phyloP scores from a whole-genome alignment of 257 asterid species.

The Fraxinus anomala region DNA sequence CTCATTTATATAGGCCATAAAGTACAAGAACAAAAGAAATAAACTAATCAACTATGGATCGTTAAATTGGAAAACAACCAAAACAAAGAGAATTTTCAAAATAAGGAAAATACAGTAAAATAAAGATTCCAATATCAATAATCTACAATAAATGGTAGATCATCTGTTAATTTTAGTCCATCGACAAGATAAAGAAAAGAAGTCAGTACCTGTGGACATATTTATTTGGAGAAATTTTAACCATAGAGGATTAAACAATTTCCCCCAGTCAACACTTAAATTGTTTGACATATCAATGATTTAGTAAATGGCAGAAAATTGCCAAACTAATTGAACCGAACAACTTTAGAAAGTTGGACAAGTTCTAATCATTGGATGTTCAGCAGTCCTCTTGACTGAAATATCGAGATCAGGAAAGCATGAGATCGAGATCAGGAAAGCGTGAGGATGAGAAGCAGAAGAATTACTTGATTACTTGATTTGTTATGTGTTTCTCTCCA shows the following conservation, averaged over 20 bases:
- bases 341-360: conserved; percentile 7
- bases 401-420: neutral
- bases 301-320: conserved; percentile 13
- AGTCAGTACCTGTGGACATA: neutral
- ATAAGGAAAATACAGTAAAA: neutral
- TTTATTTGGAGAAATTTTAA: neutral
- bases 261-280: neutral
- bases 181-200: neutral
- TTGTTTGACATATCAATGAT: neutral
- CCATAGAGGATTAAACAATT: neutral
- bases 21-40: neutral
- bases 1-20: neutral
- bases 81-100: neutral
- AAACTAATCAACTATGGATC: neutral
- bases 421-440: neutral
- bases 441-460: conserved; percentile 7
- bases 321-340: neutral
- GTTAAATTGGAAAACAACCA: neutral
- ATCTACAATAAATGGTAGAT: neutral
- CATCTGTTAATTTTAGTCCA: neutral
- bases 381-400: neutral
- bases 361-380: conserved; percentile 16
- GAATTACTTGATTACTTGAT: neutral
- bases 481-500: neutral
- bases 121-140: neutral